Percentiles rank a stretch among this genome's conserved stretches.
These are phyloP conservation scores for Colletotrichum neosansevieriae DNA, from an alignment of 2,329 filamentous ascomycete species.

Conservation along the genomic window DNA sequence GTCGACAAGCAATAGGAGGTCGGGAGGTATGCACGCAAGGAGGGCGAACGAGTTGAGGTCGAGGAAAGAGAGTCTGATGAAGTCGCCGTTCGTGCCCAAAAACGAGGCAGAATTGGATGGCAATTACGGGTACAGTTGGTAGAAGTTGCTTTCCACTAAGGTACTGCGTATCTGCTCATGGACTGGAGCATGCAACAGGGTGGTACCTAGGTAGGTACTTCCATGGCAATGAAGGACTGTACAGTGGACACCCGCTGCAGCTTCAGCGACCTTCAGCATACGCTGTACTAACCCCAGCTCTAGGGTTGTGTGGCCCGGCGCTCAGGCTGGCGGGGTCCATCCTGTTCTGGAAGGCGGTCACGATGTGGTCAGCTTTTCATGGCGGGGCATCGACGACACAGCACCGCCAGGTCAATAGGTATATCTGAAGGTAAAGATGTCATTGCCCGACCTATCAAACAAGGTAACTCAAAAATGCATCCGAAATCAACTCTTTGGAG, in stretches of 20 bases:
- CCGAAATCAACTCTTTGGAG: too few species aligned
- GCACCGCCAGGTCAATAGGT: too few species aligned
- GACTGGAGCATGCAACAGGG: not conserved
- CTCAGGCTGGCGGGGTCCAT: constrained; percentile 8
- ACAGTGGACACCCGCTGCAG: not conserved
- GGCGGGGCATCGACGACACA: constrained; percentile 8
- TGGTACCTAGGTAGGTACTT: not conserved
- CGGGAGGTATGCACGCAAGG: not conserved
- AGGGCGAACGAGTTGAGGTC: not conserved
- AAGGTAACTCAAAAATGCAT: too few species aligned
- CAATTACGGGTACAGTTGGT: constrained; percentile 2
- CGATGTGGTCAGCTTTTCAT: not conserved
- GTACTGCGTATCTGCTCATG: not conserved
- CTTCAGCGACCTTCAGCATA: not conserved
- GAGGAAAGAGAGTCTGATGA: not conserved
- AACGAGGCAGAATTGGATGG: constrained; percentile 7
- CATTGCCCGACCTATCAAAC: too few species aligned
- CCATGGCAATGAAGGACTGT: not conserved
- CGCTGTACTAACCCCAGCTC: not conserved
- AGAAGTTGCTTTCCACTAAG: not conserved
- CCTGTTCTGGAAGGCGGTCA: constrained; percentile 20
- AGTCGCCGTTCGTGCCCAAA: constrained; percentile 21
- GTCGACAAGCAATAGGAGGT: constrained; percentile 25
- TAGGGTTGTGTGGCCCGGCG: constrained; percentile 32
- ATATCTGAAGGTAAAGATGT: too few species aligned